Percentiles rank a stretch among this genome's conserved stretches.
Evolutionary conservation across 495 filamentous ascomycete genomes (phyloP).

Genomic region (Podospora tetraspora): DNA sequence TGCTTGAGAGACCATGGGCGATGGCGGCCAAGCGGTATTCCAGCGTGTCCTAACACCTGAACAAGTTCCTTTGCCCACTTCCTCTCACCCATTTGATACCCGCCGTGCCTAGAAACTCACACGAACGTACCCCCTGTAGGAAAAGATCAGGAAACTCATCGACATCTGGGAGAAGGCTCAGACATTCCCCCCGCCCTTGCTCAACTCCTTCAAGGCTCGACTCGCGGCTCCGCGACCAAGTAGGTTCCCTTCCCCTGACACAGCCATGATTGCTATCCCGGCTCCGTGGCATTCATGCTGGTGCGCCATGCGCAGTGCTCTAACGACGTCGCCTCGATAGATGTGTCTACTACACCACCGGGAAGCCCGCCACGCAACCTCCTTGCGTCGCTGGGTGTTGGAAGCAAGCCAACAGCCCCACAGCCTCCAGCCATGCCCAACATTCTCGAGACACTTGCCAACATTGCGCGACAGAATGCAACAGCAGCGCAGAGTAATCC

Average conservation of each 20-base stretch:
- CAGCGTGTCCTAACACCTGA: not conserved
- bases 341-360: slow-evolving; percentile 71
- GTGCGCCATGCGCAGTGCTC: slow-evolving; percentile 13
- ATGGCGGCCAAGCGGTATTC: not conserved
- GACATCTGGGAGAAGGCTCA: slow-evolving; percentile 96
- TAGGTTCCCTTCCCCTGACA: slow-evolving; percentile 48
- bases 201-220: slow-evolving; percentile 81
- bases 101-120: slow-evolving; percentile 35
- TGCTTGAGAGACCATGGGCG: not conserved
- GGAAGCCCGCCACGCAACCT: slow-evolving; percentile 63
- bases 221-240: slow-evolving; percentile 57
- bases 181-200: slow-evolving; percentile 80
- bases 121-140: slow-evolving; percentile 53
- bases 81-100: not conserved
- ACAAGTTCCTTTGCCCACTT: not conserved
- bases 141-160: slow-evolving; percentile 92
- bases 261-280: slow-evolving; percentile 2
- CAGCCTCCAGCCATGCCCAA: slow-evolving; percentile 37
- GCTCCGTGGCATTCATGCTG: not conserved
- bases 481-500: slow-evolving; percentile 54
- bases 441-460: slow-evolving; percentile 77
- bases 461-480: slow-evolving; percentile 76
- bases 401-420: slow-evolving; percentile 15
- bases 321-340: slow-evolving; percentile 44
- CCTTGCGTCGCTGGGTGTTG: slow-evolving; percentile 23